A percentile compares a stretch with the other conserved stretches of the same genome.
Conservation (phyloP, 768 basidiomycete species). For the Baorangia bicolor region DNA sequence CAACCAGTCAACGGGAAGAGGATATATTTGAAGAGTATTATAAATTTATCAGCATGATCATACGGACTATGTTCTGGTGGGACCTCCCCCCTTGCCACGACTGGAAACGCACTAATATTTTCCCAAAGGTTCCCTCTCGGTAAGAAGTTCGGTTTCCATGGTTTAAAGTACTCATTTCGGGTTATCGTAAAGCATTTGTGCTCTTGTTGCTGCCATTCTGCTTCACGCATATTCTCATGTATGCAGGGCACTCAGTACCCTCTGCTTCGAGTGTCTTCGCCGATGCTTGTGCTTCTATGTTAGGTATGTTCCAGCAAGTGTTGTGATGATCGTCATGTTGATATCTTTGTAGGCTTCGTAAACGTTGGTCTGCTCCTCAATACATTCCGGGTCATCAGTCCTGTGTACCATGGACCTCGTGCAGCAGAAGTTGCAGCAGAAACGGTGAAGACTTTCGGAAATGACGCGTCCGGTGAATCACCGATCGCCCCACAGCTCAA, state of each 20-base stretch:
- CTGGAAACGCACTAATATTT: conserved; percentile 4
- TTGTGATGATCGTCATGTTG: neutral
- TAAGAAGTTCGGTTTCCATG: conserved; percentile 30
- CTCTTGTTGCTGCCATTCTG: conserved; percentile 59
- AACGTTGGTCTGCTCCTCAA: conserved; percentile 69
- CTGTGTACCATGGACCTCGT: conserved; percentile 42
- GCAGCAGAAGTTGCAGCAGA: conserved; percentile 4
- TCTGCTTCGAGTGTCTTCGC: conserved; percentile 49
- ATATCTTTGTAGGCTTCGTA: conserved; percentile 47
- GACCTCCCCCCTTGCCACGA: conserved; percentile 18
- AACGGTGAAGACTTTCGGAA: conserved; percentile 23
- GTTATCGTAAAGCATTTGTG: conserved; percentile 50
- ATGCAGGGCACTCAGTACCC: conserved; percentile 50
- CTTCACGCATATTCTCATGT: conserved; percentile 45
- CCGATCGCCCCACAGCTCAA: conserved; percentile 6
- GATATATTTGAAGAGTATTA: conserved; percentile 49
- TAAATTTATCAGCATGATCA: conserved; percentile 59
- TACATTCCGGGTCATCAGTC: conserved; percentile 60
- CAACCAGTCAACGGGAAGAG: conserved; percentile 49
- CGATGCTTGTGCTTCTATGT: conserved; percentile 47
- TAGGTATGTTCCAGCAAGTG: conserved; percentile 42
- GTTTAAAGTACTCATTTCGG: neutral
- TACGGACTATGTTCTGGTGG: conserved; percentile 70
- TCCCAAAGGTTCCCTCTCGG: conserved; percentile 56
- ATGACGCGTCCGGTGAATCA: conserved; percentile 23